Conservation (phyloP, 1,139 yeast genomes). For the Pichia sp. region DNA sequence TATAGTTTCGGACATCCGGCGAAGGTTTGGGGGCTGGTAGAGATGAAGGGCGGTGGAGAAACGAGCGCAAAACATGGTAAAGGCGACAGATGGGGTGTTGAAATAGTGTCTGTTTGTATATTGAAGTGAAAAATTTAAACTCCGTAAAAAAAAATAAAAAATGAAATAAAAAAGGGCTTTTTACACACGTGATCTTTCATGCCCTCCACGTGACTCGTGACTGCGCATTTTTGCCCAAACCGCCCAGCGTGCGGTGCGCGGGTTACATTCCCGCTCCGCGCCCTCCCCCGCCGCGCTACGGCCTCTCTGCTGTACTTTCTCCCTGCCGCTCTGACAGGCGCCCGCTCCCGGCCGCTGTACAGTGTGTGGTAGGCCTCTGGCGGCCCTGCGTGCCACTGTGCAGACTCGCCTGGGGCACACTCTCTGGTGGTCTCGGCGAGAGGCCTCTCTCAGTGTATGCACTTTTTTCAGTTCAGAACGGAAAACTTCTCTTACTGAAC, state of each 20-base stretch:
- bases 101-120: too few species aligned
- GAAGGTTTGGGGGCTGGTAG: not conserved
- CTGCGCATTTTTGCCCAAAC: not conserved
- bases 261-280: not conserved
- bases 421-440: not conserved
- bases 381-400: not conserved
- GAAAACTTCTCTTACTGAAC: not conserved
- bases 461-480: conserved; percentile 5
- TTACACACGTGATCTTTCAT: not conserved
- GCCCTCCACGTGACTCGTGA: conserved; percentile 11
- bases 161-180: not conserved
- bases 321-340: not conserved
- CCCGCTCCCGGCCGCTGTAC: too few species aligned
- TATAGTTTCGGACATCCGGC: conserved; percentile 32
- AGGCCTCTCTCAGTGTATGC: conserved; percentile 2
- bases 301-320: not conserved
- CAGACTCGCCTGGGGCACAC: not conserved
- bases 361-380: not conserved
- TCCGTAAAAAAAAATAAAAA: not conserved
- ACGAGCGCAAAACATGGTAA: too few species aligned
- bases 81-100: too few species aligned
- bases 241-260: conserved; percentile 8
- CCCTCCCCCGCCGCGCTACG: not conserved
- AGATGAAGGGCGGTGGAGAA: not conserved
- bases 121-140: too few species aligned